Base-by-base conservation (phyloP, 352 stramenopile species). In the Pythium myriotylum region DNA sequence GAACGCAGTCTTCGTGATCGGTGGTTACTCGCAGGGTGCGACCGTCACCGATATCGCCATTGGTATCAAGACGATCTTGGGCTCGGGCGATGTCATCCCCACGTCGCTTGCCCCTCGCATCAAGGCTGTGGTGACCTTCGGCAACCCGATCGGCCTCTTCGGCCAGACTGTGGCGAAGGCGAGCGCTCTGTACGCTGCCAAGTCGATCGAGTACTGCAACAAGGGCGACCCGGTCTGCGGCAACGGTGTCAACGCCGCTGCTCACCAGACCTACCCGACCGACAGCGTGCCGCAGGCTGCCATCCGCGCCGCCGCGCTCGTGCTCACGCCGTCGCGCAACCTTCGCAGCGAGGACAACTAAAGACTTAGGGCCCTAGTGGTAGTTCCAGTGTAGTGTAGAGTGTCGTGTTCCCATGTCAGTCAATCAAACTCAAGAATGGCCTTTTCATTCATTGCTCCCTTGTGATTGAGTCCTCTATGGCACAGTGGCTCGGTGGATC, bases 121-220 rank as follows among this genome's bases (percentile, higher is more conserved):
- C 51, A 70, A 69, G 51, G 68, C 64, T 3, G 55, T 76, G 23
- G 68, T 73, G 40, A 70, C 56, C 17, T 76, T 59, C 24, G 52
- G 52, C 52, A 50, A 49, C 22, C 41, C 52, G 4, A 23, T 59
- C 12, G 41, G 39, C 7, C 39, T 59, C 7, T 41, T 50, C 3
- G 52, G 52, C 37, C 1, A 42, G 39, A 50, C 39, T 1, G 24
- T 59, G 22, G 52, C 52, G 0, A 42, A 8, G 39, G 52, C 23
- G 0, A 59, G 52, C 16, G 4, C 22, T 14, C 22, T 47, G 13
- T 59, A 59, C 39, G 52, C 29, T 0, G 26, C 56, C 29, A 63
- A 63, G 29, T 26, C 50, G 26, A 49, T 63, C 50, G 45, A 54
- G n/a, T 63, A 56, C 42, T 63, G 56, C 29, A 50, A 54, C 41